Conservation (phyloP, 2,329 filamentous ascomycete genomes). For the Colletotrichum tanaceti region DNA sequence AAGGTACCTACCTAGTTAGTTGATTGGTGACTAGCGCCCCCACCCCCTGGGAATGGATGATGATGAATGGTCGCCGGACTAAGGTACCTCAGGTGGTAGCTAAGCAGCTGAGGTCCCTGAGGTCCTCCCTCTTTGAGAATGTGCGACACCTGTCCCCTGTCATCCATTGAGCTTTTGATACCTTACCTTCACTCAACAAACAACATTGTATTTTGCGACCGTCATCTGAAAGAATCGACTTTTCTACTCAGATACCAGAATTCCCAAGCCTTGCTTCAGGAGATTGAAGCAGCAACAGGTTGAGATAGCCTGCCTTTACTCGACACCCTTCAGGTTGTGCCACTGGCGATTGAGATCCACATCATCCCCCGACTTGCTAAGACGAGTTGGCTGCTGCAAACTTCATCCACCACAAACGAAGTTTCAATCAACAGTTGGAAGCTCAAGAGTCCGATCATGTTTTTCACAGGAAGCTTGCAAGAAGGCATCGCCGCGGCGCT, state of each 20-base stretch:
- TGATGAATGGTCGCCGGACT: conserved; percentile 1
- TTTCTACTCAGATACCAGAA: not conserved
- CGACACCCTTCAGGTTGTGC: not conserved
- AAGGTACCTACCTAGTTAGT: too few species aligned
- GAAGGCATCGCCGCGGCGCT: conserved; percentile 83
- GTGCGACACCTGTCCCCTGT: conserved; percentile 36
- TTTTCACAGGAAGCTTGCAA: conserved; percentile 83
- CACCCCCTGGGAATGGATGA: conserved; percentile 30
- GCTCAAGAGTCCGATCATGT: conserved; percentile 67
- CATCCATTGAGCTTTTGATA: conserved; percentile 13
- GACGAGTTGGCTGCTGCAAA: not conserved
- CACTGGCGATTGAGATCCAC: not conserved
- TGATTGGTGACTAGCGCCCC: not conserved
- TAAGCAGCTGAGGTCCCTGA: too few species aligned
- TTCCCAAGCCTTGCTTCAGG: not conserved
- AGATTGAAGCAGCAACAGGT: not conserved
- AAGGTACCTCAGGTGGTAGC: not conserved
- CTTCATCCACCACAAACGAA: not conserved
- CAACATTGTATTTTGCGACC: not conserved
- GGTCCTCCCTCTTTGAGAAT: not conserved
- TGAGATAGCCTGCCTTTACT: not conserved
- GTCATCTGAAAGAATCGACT: not conserved
- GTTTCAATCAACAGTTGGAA: not conserved
- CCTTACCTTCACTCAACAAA: conserved; percentile 7
- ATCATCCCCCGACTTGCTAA: not conserved